Evolutionary conservation across 148 eudicot species (phyloP), one percentile per base, ranked within the genome.

Genomic region (Agrostemma githago): DNA sequence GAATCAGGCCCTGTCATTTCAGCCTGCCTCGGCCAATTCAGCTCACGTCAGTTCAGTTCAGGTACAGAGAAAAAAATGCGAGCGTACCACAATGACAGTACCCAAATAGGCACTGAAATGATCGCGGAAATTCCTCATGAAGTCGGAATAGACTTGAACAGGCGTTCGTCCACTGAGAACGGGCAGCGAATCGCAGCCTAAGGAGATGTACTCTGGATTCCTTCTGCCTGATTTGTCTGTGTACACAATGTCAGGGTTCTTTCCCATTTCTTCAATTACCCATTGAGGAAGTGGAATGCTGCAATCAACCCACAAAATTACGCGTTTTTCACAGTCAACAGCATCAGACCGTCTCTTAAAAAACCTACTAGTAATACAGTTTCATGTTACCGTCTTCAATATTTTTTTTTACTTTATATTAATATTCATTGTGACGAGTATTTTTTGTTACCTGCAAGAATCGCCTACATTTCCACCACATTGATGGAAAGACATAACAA

Each of bases 401-500:
- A 0, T 26, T 26, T 26, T 26, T 26, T 26, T 0, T 26, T 26
- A 26, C 1, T 26, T 26, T 26, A 26, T 26, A 26, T 26, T 26
- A 26, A 26, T 26, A 26, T 26, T 26, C 1, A 26, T 26, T 26
- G 34, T 26, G 34, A 26, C 34, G 34, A 26, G 34, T 26, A 26
- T 26, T 26, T 26, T 15, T 72, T 53, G 14, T 40, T 91, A 93
- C 98, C 94, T 90, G 98, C 98, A 93, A 67, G 94, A 88, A 75
- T 93, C 98, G 56, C 98, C 98, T n/a, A 92, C 98, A 72, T 93
- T 93, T 76, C 98, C 98, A 57, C 98, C 98, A 72, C 98, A 93
- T 72, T 93, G 98, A 64, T 93, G 98, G 66, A 93, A 90, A 38
- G 98, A 93, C 96, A 93, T 93, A 41, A 93, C 98, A 15, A 81